Evolutionary conservation across 768 basidiomycete species (phyloP), one percentile per base, ranked within the genome.

Genomic region (Boletus subparvulus): DNA sequence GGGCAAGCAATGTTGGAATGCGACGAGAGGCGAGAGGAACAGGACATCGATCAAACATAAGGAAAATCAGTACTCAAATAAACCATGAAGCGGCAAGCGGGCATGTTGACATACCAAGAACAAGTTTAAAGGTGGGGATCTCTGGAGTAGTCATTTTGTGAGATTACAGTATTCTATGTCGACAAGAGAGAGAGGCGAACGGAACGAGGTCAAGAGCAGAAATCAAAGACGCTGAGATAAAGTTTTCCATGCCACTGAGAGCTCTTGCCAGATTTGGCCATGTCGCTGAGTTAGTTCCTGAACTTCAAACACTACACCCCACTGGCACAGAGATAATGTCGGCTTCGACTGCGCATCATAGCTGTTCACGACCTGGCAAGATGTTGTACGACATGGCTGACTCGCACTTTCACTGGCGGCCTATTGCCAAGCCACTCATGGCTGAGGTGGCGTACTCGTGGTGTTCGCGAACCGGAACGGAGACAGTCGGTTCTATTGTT

Each of bases 91-190:
- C 13, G 14, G 24, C 26, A 47, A 43, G 42, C 30, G 50, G 19
- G 28, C 3, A 13, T 30, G 41, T 26, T 24, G 56, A 78, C 90
- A 69, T 72, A 95, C 95, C 95, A 63, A 98, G 92, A 59, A 98
- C 96, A 73, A 99, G 93, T 78, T 99, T 99, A 83, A 98, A 99
- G 55, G 94, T 92, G 37, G 97, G 94, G 64, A 95, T 32, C 16
- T 50, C 60, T 45, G 16, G 21, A 14, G 74, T 71, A 63, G 84
- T 30, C 80, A 85, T 87, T 61, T 65, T 61, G 62, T 59, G 56
- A 51, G 57, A 61, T 55, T 57, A 57, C 36, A 44, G 62, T 65
- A 44, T 53, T 66, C 63, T 70, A 61, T 55, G 70, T 54, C 39
- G 58, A 48, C 50, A 54, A 60, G 59, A 45, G 44, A 62, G 55